These are phyloP conservation scores for Herpetomonas samuelpessoai DNA, from an alignment of 208 protist genomes.

Conservation along the genomic window DNA sequence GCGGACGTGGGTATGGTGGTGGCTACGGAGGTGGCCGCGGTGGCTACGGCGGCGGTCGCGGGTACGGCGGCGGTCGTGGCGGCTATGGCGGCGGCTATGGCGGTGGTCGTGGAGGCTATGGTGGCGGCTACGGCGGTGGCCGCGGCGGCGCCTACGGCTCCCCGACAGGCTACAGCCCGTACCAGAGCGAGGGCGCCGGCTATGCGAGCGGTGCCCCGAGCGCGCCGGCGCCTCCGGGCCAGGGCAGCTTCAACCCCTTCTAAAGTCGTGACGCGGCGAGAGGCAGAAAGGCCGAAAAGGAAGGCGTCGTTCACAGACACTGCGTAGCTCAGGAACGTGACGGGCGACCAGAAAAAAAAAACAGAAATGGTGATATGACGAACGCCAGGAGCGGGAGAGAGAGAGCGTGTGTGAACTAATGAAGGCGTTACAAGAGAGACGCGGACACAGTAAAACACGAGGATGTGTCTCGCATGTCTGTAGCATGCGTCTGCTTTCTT, in stretches of 20 bases:
- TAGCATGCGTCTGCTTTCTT: too few species aligned
- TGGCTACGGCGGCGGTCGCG: slow-evolving; percentile 14
- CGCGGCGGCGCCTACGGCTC: slow-evolving; percentile 5
- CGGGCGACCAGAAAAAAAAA: too few species aligned
- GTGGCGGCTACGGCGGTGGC: slow-evolving; percentile 13
- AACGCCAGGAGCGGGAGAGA: too few species aligned
- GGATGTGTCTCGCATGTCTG: too few species aligned
- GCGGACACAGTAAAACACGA: too few species aligned
- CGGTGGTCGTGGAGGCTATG: slow-evolving; percentile 17
- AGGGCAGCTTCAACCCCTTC: slow-evolving; percentile 17
- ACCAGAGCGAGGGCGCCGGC: slow-evolving; percentile 12
- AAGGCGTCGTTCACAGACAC: too few species aligned
- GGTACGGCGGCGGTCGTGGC: slow-evolving; percentile 21
- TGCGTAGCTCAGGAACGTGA: too few species aligned
- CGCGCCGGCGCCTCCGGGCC: background rate
- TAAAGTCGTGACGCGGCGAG: too few species aligned
- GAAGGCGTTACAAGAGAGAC: too few species aligned
- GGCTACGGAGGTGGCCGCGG: slow-evolving; percentile 7
- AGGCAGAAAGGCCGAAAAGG: too few species aligned
- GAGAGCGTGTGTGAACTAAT: too few species aligned
- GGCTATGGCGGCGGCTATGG: slow-evolving; percentile 9
- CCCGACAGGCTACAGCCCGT: slow-evolving; percentile 50
- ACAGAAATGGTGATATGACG: too few species aligned
- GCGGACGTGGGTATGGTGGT: slow-evolving; percentile 24
- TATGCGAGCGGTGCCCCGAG: background rate